Base-by-base conservation (phyloP, 2,329 filamentous ascomycete genomes). In the Xylaria arbuscula region DNA sequence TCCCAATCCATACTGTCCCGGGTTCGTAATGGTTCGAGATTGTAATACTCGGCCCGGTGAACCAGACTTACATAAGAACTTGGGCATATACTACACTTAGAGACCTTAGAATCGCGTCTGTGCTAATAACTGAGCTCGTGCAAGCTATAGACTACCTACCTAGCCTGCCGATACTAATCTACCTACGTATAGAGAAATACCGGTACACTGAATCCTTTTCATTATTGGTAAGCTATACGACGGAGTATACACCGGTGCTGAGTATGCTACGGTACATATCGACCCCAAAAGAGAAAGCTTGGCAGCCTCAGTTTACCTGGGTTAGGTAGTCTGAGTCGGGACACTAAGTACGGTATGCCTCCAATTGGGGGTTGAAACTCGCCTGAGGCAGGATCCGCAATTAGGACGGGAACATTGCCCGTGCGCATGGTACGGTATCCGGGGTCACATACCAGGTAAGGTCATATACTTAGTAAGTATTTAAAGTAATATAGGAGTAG, bases 311-410 rank as follows among this genome's bases (percentile, higher is more conserved):
- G 19, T 48, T 28, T n/a, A 57, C 61, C 54, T 45, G 40, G 66
- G 38, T 61, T 51, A 40, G 19, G 32, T 34, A 38, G 48, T 38
- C 56, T 53, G 38, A 38, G 47, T 59, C n/a, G n/a, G n/a, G n/a
- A n/a, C n/a, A 34, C n/a, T 50, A 38, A 38, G 51, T 59, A 34
- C n/a, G 60, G 55, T 50, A 53, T n/a, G n/a, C n/a, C n/a, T n/a
- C 55, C 24, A 22, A 55, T 66, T 55, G 53, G 59, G 51, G 60
- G 28, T 53, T 69, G 64, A 69, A 69, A 69, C 67, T 62, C 45
- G 60, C 64, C 60, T 69, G 64, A 60, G 15, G 67, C 67, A 62
- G 8, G 64, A 69, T 69, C 51, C 48, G 53, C 67, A 32, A n/a
- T 9, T 22, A 42, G 22, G 5, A 57, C 55, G 55, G 63, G 63